phyloP scores from a whole-genome alignment of 805 yeast species.

The Danielia oregonensis region DNA sequence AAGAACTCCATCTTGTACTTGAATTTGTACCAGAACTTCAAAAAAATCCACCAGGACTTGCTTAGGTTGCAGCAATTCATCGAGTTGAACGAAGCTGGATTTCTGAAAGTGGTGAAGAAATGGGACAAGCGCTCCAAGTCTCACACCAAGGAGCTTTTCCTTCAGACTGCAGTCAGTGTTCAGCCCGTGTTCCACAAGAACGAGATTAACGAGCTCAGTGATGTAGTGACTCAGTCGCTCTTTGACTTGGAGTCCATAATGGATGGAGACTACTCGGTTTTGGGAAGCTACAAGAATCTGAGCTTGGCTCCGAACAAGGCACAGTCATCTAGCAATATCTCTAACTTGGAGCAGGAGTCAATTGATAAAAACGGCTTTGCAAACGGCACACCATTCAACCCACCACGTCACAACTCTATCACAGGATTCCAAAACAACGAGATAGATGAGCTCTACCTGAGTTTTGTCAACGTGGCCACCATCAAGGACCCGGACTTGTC shows the following conservation, averaged over 20 bases:
- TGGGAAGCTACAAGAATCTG: conserved; percentile 13
- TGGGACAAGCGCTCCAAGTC: conserved; percentile 98
- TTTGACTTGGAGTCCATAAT: conserved; percentile 66
- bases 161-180: conserved; percentile 89
- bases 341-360: conserved; percentile 2
- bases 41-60: conserved; percentile 83
- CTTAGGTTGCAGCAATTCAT: conserved; percentile 89
- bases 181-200: conserved; percentile 95
- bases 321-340: neutral
- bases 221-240: conserved; percentile 60
- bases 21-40: conserved; percentile 83
- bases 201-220: conserved; percentile 81
- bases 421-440: conserved; percentile 36
- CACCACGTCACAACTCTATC: conserved; percentile 15
- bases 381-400: conserved; percentile 4
- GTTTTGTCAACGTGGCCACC: conserved; percentile 55
- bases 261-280: conserved; percentile 41
- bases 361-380: neutral
- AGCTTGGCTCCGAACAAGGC: neutral
- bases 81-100: conserved; percentile 93
- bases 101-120: conserved; percentile 90
- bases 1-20: conserved; percentile 74
- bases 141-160: conserved; percentile 86
- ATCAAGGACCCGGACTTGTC: conserved; percentile 38
- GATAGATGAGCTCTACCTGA: conserved; percentile 68